Percentiles rank a stretch among this genome's conserved stretches.
Evolutionary conservation across 345 rosid species (phyloP).

Genomic region (Alliaria petiolata): DNA sequence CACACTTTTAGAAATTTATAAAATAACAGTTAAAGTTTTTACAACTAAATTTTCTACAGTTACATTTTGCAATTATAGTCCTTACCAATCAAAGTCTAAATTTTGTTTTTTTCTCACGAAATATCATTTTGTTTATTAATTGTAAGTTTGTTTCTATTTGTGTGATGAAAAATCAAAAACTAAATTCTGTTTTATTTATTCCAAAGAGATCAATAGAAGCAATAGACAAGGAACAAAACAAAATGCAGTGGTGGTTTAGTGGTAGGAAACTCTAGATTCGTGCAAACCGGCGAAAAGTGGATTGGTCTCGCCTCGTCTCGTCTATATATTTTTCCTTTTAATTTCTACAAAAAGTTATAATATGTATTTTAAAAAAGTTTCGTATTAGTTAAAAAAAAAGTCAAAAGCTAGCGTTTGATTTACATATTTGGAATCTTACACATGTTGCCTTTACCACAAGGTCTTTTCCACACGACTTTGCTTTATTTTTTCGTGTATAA

Average conservation of each 20-base stretch:
- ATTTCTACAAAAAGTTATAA: neutral
- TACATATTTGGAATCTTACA: conserved; percentile 20
- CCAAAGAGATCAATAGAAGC: neutral
- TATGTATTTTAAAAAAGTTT: too few relatives aligned
- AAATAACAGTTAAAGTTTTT: too few relatives aligned
- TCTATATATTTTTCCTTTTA: neutral
- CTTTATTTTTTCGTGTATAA: neutral
- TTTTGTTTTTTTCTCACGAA: neutral
- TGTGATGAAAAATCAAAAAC: neutral
- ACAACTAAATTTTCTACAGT: too few relatives aligned
- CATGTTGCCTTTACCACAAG: conserved; percentile 12
- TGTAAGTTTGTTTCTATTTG: neutral
- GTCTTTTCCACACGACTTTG: neutral
- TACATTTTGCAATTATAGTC: too few relatives aligned
- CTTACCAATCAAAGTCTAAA: too few relatives aligned
- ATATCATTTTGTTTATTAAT: neutral
- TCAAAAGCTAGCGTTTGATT: conserved; percentile 27
- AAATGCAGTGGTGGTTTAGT: neutral
- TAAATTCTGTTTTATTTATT: neutral
- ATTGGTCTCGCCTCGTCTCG: too few relatives aligned
- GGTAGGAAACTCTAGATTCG: conserved; percentile 18
- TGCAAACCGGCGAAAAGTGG: too few relatives aligned
- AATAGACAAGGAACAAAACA: conserved; percentile 3
- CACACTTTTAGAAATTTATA: too few relatives aligned
- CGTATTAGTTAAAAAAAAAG: neutral